Percentiles rank a stretch among this genome's conserved stretches.
phyloP scores from a whole-genome alignment of 2,329 filamentous ascomycete genomes.

The Aphanoascus verrucosus region DNA sequence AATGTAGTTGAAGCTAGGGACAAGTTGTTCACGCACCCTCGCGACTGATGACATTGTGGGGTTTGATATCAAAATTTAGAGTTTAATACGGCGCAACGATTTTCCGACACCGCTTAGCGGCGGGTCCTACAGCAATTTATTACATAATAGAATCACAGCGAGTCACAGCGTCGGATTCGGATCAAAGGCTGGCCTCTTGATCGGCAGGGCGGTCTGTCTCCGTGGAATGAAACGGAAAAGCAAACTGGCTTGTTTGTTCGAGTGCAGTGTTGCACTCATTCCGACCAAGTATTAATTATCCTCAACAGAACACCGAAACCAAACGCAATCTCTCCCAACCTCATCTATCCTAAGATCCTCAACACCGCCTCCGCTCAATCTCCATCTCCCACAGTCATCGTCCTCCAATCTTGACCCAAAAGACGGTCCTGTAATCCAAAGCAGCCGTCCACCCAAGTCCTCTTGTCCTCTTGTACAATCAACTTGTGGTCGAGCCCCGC shows the following conservation, averaged over 20 bases:
- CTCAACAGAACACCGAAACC: conserved; percentile 1
- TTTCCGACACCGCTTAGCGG: not conserved
- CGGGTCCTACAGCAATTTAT: not conserved
- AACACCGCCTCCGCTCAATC: not conserved
- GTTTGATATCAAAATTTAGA: conserved; percentile 9
- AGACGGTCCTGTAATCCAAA: not conserved
- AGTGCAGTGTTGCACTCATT: not conserved
- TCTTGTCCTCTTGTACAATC: not conserved
- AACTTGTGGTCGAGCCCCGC: not conserved
- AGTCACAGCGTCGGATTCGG: too few relatives aligned
- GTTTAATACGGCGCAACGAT: conserved; percentile 6
- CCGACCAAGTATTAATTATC: not conserved
- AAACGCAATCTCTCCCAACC: not conserved
- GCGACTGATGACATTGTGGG: not conserved
- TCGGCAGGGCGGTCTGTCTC: too few relatives aligned
- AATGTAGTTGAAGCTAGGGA: too few relatives aligned
- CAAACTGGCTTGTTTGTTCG: not conserved
- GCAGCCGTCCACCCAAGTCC: not conserved
- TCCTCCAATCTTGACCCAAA: not conserved
- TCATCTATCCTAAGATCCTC: not conserved
- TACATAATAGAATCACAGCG: not conserved
- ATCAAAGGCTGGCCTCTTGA: not conserved
- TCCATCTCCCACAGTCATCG: not conserved
- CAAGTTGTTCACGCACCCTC: not conserved
- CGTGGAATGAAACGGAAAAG: not conserved